These are phyloP conservation scores for Termitomyces titanicus DNA, from an alignment of 768 basidiomycete genomes.

Conservation along the genomic window DNA sequence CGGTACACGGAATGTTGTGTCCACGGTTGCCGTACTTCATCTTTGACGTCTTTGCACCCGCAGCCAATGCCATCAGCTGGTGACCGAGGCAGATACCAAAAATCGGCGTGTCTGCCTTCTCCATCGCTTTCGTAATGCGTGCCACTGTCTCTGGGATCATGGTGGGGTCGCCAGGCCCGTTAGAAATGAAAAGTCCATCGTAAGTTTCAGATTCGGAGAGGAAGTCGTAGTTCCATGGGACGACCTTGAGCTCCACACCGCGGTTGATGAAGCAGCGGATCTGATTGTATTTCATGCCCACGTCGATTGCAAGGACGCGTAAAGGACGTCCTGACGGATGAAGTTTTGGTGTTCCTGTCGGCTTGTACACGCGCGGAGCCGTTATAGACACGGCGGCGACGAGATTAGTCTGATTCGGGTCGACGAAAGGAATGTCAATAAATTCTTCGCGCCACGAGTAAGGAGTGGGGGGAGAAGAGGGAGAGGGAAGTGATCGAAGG, in stretches of 20 bases:
- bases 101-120: conserved; percentile 78
- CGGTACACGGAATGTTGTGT: conserved; percentile 97
- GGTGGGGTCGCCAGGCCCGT: conserved; percentile 96
- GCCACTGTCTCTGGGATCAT: conserved; percentile 72
- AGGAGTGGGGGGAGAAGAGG: conserved; percentile 50
- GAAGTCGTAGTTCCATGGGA: conserved; percentile 97
- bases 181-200: conserved; percentile 95
- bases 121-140: conserved; percentile 61
- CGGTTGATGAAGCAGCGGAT: conserved; percentile 92
- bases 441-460: conserved; percentile 82
- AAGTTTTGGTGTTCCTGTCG: conserved; percentile 47
- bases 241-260: conserved; percentile 94
- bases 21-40: conserved; percentile 99
- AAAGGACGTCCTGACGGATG: conserved; percentile 81
- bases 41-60: conserved; percentile 92
- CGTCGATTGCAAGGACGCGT: conserved; percentile 88
- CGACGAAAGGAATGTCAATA: conserved; percentile 74
- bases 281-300: conserved; percentile 99
- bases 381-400: conserved; percentile 85
- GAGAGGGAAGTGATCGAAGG: conserved; percentile 31
- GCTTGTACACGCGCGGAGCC: conserved; percentile 64
- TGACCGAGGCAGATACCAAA: conserved; percentile 99
- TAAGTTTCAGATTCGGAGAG: conserved; percentile 73
- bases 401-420: conserved; percentile 88
- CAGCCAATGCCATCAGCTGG: conserved; percentile 92